These are phyloP conservation scores for Penicillium sp. DNA, from an alignment of 2,329 filamentous ascomycete species.

Conservation along the genomic window DNA sequence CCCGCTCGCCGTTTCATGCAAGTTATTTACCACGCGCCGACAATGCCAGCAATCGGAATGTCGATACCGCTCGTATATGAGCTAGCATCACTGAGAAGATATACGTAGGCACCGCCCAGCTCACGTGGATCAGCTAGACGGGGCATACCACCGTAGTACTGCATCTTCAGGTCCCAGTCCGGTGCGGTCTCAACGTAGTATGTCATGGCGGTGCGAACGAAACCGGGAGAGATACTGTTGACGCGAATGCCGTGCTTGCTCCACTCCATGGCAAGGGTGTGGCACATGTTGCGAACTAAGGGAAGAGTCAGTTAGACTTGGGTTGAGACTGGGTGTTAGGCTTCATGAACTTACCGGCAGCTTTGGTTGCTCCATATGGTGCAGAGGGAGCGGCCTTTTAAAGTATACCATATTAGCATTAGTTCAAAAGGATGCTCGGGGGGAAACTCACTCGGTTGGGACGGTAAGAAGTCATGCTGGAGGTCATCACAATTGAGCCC, in stretches of 20 bases:
- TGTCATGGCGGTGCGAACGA: slow-evolving; percentile 47
- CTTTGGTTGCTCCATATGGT: slow-evolving; percentile 49
- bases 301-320: background rate
- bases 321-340: background rate
- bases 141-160: slow-evolving; percentile 60
- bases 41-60: slow-evolving; percentile 41
- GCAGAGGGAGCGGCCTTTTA: slow-evolving; percentile 50
- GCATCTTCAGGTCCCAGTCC: slow-evolving; percentile 58
- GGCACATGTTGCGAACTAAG: slow-evolving; percentile 28
- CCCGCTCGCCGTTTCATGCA: background rate
- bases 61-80: slow-evolving; percentile 40
- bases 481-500: slow-evolving; percentile 46
- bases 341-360: slow-evolving; percentile 28
- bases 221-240: slow-evolving; percentile 50
- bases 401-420: background rate
- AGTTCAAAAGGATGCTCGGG: background rate
- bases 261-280: slow-evolving; percentile 50
- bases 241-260: slow-evolving; percentile 40
- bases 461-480: slow-evolving; percentile 50
- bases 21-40: slow-evolving; percentile 30
- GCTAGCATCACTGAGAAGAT: slow-evolving; percentile 51
- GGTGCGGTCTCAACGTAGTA: slow-evolving; percentile 54
- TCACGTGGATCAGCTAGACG: slow-evolving; percentile 55
- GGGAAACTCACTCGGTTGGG: slow-evolving; percentile 39
- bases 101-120: slow-evolving; percentile 58